These are phyloP conservation scores for Ambrosia hybrid DNA, from an alignment of 140 eudicot species.

Conservation along the genomic window DNA sequence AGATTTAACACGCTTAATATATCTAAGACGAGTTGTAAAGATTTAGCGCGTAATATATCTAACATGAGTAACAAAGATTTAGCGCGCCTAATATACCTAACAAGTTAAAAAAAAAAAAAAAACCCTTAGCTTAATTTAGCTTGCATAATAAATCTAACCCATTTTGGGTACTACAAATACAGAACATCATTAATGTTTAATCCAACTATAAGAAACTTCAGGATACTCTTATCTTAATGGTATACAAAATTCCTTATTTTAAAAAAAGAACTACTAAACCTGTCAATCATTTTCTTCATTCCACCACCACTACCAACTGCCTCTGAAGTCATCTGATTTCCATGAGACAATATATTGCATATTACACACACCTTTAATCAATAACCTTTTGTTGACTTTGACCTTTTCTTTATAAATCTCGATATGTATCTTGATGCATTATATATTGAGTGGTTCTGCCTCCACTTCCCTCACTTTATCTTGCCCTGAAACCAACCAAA, in stretches of 20 bases:
- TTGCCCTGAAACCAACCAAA: slow-evolving; percentile 36
- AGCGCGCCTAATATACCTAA: too few species aligned
- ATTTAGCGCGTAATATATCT: too few species aligned
- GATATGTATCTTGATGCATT: slow-evolving; percentile 12
- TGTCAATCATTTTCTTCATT: slow-evolving; percentile 26
- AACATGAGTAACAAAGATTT: too few species aligned
- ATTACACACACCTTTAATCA: slow-evolving; percentile 28
- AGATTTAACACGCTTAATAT: too few species aligned
- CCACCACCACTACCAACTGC: not conserved
- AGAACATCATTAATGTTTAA: slow-evolving; percentile 20
- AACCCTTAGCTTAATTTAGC: not conserved
- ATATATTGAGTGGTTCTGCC: slow-evolving; percentile 37
- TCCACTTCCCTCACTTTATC: slow-evolving; percentile 39
- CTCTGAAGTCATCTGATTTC: slow-evolving; percentile 14
- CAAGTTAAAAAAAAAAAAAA: not conserved
- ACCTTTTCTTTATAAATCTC: slow-evolving; percentile 17
- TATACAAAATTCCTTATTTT: slow-evolving; percentile 35
- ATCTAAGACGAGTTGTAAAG: too few species aligned
- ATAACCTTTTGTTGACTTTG: slow-evolving; percentile 15
- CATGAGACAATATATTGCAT: slow-evolving; percentile 20
- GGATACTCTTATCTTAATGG: slow-evolving; percentile 30
- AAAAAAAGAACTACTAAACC: slow-evolving; percentile 18
- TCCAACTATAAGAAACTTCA: slow-evolving; percentile 22
- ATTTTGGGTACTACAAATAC: not conserved
- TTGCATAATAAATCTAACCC: not conserved